phyloP scores from a whole-genome alignment of 2,329 filamentous ascomycete genomes.

The Calonectria pauciramosa region DNA sequence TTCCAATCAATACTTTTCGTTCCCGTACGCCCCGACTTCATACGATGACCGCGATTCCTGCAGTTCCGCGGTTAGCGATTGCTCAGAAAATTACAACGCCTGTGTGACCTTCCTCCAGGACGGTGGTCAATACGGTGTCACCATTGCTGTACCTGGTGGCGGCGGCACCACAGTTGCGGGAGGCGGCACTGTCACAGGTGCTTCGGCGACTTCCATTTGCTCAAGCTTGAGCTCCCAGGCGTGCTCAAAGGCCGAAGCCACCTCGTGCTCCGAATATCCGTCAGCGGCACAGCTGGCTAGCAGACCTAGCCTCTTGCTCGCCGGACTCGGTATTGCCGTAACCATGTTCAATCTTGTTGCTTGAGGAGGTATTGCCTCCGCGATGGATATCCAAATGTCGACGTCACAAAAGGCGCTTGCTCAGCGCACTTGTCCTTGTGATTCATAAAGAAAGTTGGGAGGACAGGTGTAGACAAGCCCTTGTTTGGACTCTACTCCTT shows the following conservation, averaged over 20 bases:
- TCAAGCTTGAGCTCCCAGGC: constrained; percentile 67
- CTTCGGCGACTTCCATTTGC: constrained; percentile 67
- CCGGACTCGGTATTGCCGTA: constrained; percentile 20
- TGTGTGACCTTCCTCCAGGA: constrained; percentile 65
- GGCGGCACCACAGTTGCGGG: constrained; percentile 66
- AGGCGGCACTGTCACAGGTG: constrained; percentile 54
- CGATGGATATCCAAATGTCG: neutral
- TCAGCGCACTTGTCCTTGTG: neutral
- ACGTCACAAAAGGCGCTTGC: neutral
- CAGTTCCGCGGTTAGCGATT: constrained; percentile 64
- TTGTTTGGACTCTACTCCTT: neutral
- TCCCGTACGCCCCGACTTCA: constrained; percentile 68
- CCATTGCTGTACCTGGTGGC: constrained; percentile 67
- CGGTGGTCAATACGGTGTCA: constrained; percentile 63
- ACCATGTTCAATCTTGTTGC: constrained; percentile 7
- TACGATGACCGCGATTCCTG: constrained; percentile 67
- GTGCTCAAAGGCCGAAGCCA: constrained; percentile 60
- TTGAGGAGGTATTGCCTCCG: constrained; percentile 16
- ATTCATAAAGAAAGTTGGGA: neutral
- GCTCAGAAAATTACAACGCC: constrained; percentile 66
- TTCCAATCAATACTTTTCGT: constrained; percentile 70
- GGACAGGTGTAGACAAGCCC: neutral
- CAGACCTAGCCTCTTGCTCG: constrained; percentile 23
- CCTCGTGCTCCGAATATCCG: constrained; percentile 53
- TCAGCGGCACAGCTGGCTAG: constrained; percentile 31